Percentiles rank a stretch among this genome's conserved stretches.
Evolutionary conservation across 345 rosid species (phyloP).

Genomic region (Eucalyptus cloeziana): DNA sequence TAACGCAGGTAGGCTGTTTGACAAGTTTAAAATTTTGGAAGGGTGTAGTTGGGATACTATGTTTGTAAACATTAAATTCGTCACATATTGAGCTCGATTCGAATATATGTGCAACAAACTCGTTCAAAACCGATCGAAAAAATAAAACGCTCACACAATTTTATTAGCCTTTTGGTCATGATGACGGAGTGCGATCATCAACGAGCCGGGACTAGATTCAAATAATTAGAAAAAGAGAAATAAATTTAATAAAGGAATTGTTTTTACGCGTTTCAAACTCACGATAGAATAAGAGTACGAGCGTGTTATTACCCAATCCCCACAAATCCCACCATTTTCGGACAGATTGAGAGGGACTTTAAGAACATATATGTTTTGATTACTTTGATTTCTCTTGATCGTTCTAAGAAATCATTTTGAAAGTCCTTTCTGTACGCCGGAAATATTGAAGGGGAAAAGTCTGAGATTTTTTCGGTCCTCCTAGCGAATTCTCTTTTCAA

Average conservation of each 20-base stretch:
- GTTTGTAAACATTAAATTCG: neutral
- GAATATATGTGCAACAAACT: neutral
- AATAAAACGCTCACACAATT: neutral
- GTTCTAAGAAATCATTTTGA: accelerated
- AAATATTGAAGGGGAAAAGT: neutral
- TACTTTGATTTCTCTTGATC: neutral
- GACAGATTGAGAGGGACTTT: neutral
- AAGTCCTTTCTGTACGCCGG: neutral
- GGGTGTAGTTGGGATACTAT: no score
- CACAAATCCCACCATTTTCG: neutral
- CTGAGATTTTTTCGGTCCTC: neutral
- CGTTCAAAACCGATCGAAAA: neutral
- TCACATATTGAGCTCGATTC: no score
- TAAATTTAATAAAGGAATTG: neutral
- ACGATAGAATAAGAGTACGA: neutral
- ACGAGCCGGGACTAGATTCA: neutral
- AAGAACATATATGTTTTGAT: neutral
- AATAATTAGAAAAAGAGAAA: neutral
- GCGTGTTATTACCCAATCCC: neutral
- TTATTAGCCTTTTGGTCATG: neutral
- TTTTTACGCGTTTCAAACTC: neutral
- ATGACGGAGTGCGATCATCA: neutral
- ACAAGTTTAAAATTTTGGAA: no score
- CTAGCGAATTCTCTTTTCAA: neutral
- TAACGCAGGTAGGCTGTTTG: no score